These are phyloP conservation scores for Cydonia oblonga DNA, from an alignment of 331 rosid species.

Conservation along the genomic window DNA sequence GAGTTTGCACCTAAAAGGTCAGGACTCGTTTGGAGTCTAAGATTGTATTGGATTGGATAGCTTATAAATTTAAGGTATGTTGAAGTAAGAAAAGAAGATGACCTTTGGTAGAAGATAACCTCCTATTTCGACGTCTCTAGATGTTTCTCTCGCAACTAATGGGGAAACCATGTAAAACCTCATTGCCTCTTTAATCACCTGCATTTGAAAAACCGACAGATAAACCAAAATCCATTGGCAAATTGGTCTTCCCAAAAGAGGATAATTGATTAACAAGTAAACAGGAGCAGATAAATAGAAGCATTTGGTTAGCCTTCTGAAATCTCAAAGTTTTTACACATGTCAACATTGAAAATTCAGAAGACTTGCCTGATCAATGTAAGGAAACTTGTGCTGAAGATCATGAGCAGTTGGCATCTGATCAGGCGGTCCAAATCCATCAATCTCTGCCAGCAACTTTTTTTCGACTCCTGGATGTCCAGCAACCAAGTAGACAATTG, in stretches of 20 bases:
- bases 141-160: constrained; percentile 83
- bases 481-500: constrained; percentile 69
- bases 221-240: too few species aligned
- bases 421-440: constrained; percentile 49
- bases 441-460: constrained; percentile 60
- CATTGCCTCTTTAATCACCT: constrained; percentile 91
- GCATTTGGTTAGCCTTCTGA: too few species aligned
- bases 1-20: too few species aligned
- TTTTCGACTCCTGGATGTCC: constrained; percentile 73
- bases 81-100: too few species aligned
- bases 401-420: constrained; percentile 49
- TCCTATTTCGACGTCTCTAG: constrained; percentile 67
- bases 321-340: too few species aligned
- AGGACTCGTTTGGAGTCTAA: too few species aligned
- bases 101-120: constrained; percentile 95
- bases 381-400: constrained; percentile 69
- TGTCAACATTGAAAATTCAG: background rate
- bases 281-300: background rate
- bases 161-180: constrained; percentile 75
- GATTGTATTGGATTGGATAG: too few species aligned
- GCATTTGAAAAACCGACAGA: constrained; percentile 4
- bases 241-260: too few species aligned
- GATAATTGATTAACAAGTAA: background rate
- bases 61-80: too few species aligned
- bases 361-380: constrained; percentile 63